These are phyloP conservation scores for Xylaria multiplex DNA, from an alignment of 2,329 filamentous ascomycete species.

Conservation along the genomic window DNA sequence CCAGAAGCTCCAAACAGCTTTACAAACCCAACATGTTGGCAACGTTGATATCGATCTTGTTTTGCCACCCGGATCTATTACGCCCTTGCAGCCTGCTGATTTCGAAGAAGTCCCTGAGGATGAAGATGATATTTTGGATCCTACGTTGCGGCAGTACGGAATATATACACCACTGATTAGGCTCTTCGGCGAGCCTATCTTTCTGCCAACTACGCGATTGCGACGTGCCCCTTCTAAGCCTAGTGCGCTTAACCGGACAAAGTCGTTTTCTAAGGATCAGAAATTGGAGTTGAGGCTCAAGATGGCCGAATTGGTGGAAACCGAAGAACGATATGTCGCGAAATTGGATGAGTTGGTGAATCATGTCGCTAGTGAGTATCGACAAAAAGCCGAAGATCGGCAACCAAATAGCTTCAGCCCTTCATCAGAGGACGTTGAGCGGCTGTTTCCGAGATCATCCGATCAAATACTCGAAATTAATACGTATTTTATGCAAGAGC, in stretches of 20 bases:
- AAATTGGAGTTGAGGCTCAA: constrained; percentile 88
- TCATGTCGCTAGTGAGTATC: constrained; percentile 82
- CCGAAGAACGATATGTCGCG: constrained; percentile 90
- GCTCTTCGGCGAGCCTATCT: constrained; percentile 83
- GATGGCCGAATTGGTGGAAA: constrained; percentile 89
- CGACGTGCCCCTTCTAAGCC: constrained; percentile 89
- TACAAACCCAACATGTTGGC: constrained; percentile 82
- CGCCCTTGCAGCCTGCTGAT: constrained; percentile 69
- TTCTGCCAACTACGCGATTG: constrained; percentile 85
- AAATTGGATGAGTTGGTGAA: constrained; percentile 88
- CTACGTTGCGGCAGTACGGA: constrained; percentile 75
- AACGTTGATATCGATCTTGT: constrained; percentile 91
- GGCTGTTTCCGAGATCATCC: constrained; percentile 82
- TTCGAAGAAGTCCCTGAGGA: constrained; percentile 68
- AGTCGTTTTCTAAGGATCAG: constrained; percentile 81
- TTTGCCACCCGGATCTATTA: constrained; percentile 79
- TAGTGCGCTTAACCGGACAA: constrained; percentile 79
- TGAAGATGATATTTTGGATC: constrained; percentile 73
- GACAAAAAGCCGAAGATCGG: constrained; percentile 71
- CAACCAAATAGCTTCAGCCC: constrained; percentile 73
- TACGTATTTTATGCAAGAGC: constrained; percentile 78
- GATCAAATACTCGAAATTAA: constrained; percentile 86
- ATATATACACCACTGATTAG: constrained; percentile 80
- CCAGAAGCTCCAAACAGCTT: constrained; percentile 75
- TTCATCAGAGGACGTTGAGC: constrained; percentile 75